A percentile compares a stretch with the other conserved stretches of the same genome.
Evolutionary conservation across 441 rosid genomes (phyloP).

Genomic region (Gossypium lobatum): DNA sequence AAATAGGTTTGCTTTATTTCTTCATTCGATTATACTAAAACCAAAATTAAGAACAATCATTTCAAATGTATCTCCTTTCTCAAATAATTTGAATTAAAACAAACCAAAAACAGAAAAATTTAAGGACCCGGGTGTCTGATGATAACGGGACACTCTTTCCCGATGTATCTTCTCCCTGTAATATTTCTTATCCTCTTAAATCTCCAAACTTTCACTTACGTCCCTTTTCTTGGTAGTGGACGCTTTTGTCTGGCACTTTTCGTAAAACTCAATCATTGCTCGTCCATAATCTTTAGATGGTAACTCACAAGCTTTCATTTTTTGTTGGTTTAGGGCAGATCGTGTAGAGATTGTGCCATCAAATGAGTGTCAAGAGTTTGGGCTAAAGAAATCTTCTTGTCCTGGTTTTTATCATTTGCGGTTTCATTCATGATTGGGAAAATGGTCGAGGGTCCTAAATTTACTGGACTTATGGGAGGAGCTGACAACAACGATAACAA

Average conservation of each 20-base stretch:
- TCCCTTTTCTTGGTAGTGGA: background rate
- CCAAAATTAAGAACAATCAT: background rate
- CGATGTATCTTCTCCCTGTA: background rate
- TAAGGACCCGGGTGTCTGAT: background rate
- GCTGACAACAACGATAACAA: conserved; percentile 50
- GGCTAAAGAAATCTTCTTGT: conserved; percentile 14
- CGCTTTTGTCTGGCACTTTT: background rate
- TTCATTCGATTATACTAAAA: background rate
- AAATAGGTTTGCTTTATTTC: conserved; percentile 6
- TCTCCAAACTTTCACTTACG: background rate
- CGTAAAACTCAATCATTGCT: background rate
- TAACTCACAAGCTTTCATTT: conserved; percentile 3
- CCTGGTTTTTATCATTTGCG: conserved; percentile 8
- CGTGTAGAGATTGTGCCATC: conserved; percentile 11
- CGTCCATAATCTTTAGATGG: background rate
- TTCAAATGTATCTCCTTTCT: background rate
- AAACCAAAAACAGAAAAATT: background rate
- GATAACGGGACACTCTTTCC: background rate
- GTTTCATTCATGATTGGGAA: conserved; percentile 38
- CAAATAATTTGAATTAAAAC: background rate
- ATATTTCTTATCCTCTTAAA: background rate
- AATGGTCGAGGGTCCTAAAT: conserved; percentile 69
- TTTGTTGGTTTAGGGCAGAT: conserved; percentile 13
- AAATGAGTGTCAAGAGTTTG: conserved; percentile 22
- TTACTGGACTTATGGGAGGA: conserved; percentile 41